Percentiles rank a stretch among this genome's conserved stretches.
These are phyloP conservation scores for Phycomyces nitens DNA, from an alignment of 192 early-diverging fungal species.

Conservation along the genomic window DNA sequence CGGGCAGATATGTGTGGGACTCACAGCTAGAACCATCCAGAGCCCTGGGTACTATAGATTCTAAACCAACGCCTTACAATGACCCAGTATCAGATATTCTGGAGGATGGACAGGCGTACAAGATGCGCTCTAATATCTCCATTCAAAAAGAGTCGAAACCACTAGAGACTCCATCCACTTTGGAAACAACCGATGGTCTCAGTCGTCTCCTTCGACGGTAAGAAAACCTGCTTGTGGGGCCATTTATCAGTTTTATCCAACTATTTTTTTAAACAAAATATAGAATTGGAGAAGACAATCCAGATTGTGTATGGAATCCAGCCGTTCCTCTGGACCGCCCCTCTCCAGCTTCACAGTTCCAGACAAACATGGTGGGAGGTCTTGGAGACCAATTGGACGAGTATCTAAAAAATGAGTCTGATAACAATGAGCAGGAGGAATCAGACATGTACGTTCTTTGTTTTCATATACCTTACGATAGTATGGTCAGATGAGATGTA, in stretches of 20 bases:
- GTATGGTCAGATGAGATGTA: slow-evolving; percentile 12
- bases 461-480: slow-evolving; percentile 7
- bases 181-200: neutral
- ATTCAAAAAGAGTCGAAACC: neutral
- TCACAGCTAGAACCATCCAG: slow-evolving; percentile 40
- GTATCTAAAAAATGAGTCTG: slow-evolving; percentile 45
- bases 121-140: neutral
- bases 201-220: neutral
- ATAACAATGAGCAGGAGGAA: slow-evolving; percentile 16
- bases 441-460: slow-evolving; percentile 22
- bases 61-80: neutral
- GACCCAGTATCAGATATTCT: slow-evolving; percentile 20
- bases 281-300: slow-evolving; percentile 54
- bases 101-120: slow-evolving; percentile 7
- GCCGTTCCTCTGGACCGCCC: slow-evolving; percentile 40
- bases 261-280: neutral
- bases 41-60: neutral
- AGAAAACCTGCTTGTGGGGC: neutral
- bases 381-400: slow-evolving; percentile 43
- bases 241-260: neutral
- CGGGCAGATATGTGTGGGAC: slow-evolving; percentile 84
- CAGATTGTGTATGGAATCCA: slow-evolving; percentile 55
- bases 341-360: slow-evolving; percentile 13
- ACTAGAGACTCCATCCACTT: neutral
- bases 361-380: slow-evolving; percentile 16